phyloP scores from a whole-genome alignment of 371 early-diverging fungal genomes.

The Hamiltosporidium tvaerminnensis region DNA sequence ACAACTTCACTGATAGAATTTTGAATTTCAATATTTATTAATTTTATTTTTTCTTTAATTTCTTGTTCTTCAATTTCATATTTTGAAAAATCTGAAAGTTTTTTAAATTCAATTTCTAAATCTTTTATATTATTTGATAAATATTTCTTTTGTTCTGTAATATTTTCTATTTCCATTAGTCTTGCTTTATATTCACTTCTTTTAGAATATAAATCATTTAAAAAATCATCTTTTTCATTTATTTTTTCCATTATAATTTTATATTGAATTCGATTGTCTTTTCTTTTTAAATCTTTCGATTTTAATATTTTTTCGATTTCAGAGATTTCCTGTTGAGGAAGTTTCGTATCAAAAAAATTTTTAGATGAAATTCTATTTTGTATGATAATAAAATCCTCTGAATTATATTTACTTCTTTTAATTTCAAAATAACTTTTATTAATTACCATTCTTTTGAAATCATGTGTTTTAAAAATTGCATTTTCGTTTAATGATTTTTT shows the following conservation, averaged over 20 bases:
- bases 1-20: too few species aligned
- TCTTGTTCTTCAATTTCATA: conserved; percentile 14
- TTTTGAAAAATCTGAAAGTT: background rate
- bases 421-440: conserved; percentile 44
- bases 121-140: conserved; percentile 13
- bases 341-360: conserved; percentile 31
- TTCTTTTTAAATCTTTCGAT: too few species aligned
- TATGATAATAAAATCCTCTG: conserved; percentile 27
- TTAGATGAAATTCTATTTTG: conserved; percentile 14
- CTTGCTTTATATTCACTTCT: conserved; percentile 11
- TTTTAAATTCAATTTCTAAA: background rate
- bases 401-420: conserved; percentile 46
- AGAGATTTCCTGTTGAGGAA: too few species aligned
- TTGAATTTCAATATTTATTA: conserved; percentile 4
- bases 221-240: conserved; percentile 7
- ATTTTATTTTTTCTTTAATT: conserved; percentile 2
- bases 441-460: conserved; percentile 36
- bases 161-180: conserved; percentile 2
- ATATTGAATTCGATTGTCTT: conserved; percentile 9
- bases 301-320: too few species aligned
- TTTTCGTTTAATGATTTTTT: conserved; percentile 33
- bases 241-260: conserved; percentile 6
- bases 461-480: conserved; percentile 32
- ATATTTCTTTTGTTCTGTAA: conserved; percentile 17
- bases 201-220: conserved; percentile 6